A percentile compares a stretch with the other conserved stretches of the same genome.
phyloP scores from a whole-genome alignment of 1,284 basidiomycete species.

The Volvariella volvacea region DNA sequence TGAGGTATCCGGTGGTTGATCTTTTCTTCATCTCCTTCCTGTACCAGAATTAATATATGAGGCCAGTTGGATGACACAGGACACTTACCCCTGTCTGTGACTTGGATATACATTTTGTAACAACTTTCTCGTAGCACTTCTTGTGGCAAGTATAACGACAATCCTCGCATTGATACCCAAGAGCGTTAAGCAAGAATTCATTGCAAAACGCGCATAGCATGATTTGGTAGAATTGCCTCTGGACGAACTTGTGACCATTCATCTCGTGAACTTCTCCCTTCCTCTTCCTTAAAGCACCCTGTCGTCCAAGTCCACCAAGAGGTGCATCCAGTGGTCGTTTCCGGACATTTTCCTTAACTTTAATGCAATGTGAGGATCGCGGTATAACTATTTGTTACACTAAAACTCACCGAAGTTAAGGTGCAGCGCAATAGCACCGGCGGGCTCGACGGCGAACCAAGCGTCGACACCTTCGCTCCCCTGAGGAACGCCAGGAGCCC shows the following conservation, averaged over 20 bases:
- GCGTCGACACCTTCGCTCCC: conserved; percentile 82
- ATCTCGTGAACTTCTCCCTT: conserved; percentile 99
- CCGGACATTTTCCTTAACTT: conserved; percentile 95
- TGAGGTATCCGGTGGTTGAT: conserved; percentile 99
- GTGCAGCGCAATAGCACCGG: conserved; percentile 84
- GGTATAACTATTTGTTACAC: neutral
- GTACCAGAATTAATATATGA: conserved; percentile 9
- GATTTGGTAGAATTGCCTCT: conserved; percentile 97
- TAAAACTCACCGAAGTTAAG: conserved; percentile 80
- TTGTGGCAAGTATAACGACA: conserved; percentile 99
- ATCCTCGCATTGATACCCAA: conserved; percentile 98
- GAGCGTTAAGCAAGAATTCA: conserved; percentile 95
- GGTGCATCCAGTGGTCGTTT: conserved; percentile 89
- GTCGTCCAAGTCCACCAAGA: conserved; percentile 85
- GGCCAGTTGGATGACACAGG: conserved; percentile 2
- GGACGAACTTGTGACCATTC: conserved; percentile 99
- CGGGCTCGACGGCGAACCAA: conserved; percentile 97
- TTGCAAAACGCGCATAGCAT: conserved; percentile 98
- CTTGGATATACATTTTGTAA: conserved; percentile 99
- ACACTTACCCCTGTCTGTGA: conserved; percentile 83
- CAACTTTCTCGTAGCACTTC: conserved; percentile 98
- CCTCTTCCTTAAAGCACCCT: conserved; percentile 96
- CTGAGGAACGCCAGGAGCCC: conserved; percentile 20
- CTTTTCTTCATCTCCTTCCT: conserved; percentile 97
- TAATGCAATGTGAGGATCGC: conserved; percentile 4